Evolutionary conservation across 306 rosid genomes (phyloP), one percentile per base, ranked within the genome.

Genomic region (Rubus idaeus): DNA sequence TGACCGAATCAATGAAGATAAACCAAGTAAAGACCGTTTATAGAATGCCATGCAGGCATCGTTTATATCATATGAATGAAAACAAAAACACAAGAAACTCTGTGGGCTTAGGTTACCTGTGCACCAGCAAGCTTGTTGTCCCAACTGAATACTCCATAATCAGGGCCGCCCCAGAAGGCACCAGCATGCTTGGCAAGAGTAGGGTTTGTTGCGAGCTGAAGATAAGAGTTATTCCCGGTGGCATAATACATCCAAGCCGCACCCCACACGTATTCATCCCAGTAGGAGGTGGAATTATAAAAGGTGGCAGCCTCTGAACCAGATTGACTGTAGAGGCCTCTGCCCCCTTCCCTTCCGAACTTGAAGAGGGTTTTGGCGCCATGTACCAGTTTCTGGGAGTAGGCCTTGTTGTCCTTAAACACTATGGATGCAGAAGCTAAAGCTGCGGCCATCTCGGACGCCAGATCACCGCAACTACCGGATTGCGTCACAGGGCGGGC

Each of bases 121-220:
- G 98, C 93, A 76, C 99, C 99, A 35, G 99, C 91, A 86, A 96
- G 98, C 88, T 96, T 96, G 90, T 92, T 92, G 77, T 96, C 99
- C 99, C 99, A 96, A 89, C 98, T 96, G 47, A 96, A 35, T 11
- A 96, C 98, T 41, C 99, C 99, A 58, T 96, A 91, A 78, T 92
- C 95, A 73, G 94, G 85, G 77, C 99, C 98, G 16, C 99, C 99
- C 97, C 96, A 91, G 88, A 96, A 96, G 70, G 98, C 99, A 64
- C 99, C 99, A 1, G 99, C 99, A 70, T 92, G 97, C 85, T 86
- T 91, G 65, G 97, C 99, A 50, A 96, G 71, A 79, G 94, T 92
- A 52, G 96, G 96, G 62, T 87, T 21, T 65, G 99, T 96, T 21
- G 97, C 92, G 74, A 96, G 96, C 83, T 81, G 86, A 70, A 96